phyloP scores from a whole-genome alignment of 208 protist species.

The Histomonas meleagridis region DNA sequence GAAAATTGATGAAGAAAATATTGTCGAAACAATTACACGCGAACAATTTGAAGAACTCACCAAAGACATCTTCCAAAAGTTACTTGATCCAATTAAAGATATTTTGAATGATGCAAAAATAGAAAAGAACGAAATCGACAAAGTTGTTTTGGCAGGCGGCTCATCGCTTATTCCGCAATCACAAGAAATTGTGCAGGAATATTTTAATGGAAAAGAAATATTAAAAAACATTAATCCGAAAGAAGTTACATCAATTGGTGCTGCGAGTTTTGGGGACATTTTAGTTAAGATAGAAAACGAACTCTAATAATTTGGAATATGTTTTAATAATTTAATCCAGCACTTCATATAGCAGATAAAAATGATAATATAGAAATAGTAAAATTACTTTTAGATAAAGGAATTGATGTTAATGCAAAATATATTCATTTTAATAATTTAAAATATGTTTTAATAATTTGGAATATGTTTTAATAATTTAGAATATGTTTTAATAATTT shows the following conservation, averaged over 20 bases:
- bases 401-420: no score
- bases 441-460: no score
- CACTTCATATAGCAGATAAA: no score
- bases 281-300: conserved; percentile 21
- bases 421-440: no score
- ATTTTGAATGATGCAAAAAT: conserved; percentile 43
- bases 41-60: conserved; percentile 71
- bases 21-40: conserved; percentile 44
- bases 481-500: no score
- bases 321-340: no score
- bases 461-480: no score
- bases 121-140: conserved; percentile 61
- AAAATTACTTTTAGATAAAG: no score
- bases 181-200: conserved; percentile 52
- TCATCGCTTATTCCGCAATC: conserved; percentile 76
- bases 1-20: conserved; percentile 48
- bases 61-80: conserved; percentile 72
- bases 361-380: no score
- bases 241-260: conserved; percentile 53
- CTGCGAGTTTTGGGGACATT: conserved; percentile 47
- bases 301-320: no score
- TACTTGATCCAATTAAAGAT: conserved; percentile 74
- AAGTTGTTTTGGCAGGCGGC: conserved; percentile 86
- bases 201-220: conserved; percentile 55
- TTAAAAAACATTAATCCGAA: conserved; percentile 51